A percentile compares a stretch with the other conserved stretches of the same genome.
Conservation (phyloP, 1,284 basidiomycete species). For the Moesziomyces parantarcticus region DNA sequence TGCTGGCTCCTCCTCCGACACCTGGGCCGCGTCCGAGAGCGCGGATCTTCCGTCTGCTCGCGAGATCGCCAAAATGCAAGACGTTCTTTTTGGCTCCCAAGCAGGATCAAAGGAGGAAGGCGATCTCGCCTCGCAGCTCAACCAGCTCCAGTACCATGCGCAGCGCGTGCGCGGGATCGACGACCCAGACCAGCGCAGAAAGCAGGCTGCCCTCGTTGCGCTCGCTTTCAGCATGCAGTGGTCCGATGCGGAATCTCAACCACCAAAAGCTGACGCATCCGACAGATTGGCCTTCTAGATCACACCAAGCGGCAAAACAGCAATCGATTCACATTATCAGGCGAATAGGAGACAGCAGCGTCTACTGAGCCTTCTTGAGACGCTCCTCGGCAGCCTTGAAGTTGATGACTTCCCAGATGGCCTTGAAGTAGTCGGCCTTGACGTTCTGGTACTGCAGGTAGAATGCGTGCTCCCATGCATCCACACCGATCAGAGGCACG, state of each 20-base stretch:
- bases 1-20: not conserved
- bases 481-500: conserved; percentile 64
- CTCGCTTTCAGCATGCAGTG: conserved; percentile 48
- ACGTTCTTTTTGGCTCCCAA: conserved; percentile 21
- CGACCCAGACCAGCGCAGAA: conserved; percentile 40
- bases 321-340: not conserved
- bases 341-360: not conserved
- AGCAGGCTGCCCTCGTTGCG: conserved; percentile 43
- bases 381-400: conserved; percentile 67
- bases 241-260: conserved; percentile 5
- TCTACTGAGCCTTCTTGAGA: conserved; percentile 59
- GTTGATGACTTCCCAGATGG: conserved; percentile 68
- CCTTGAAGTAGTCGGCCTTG: conserved; percentile 67
- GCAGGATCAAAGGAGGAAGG: conserved; percentile 4
- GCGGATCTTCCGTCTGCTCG: conserved; percentile 18
- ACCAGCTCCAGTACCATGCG: conserved; percentile 42
- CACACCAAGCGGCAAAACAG: too few relatives aligned
- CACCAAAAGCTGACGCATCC: too few relatives aligned
- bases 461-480: conserved; percentile 67
- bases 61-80: conserved; percentile 33
- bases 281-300: conserved; percentile 19
- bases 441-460: conserved; percentile 67
- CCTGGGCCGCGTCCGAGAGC: not conserved
- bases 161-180: conserved; percentile 37
- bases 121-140: conserved; percentile 29